Evolutionary conservation across 345 rosid species (phyloP), one percentile per base, ranked within the genome.

Genomic region (Corymbia maculata): DNA sequence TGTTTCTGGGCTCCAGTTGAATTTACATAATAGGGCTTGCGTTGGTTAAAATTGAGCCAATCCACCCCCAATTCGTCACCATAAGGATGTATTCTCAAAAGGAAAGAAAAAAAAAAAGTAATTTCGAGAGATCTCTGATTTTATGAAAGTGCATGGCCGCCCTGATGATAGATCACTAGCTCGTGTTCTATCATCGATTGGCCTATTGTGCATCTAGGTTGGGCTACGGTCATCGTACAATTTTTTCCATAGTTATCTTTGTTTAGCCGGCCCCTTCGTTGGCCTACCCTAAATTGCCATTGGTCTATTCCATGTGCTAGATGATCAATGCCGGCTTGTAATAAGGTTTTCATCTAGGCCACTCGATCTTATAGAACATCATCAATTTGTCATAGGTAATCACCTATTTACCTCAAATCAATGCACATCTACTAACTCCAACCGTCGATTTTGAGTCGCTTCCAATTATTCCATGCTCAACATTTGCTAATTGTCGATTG

Each of bases 361-460:
- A 10, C 82, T 75, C 4, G 24, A 9, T 75, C 26, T 9, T 75
- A 42, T 75, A 19, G 49, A 36, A 36, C 2, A 36, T 42, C 6
- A 2, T 75, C 19, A 19, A 24, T 19, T 8, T 17, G 11, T 75
- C 11, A 6, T 75, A 19, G 82, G 7, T 0, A 1, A 75, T 75
- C 6, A 2, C 4, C 14, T 75, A 9, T 42, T 19, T 75, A 75
- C 36, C 49, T 75, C 12, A 1, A 42, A 42, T 36, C 44, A 75
- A 13, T 2, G 49, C 14, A 21, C 3, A 6, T 44, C 30, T 61
- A 28, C 32, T 19, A 17, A 16, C 0, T 32, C 24, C 24, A 0
- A 16, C 12, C 42, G 4, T 57, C n/a, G n/a, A 57, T 57, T 9
- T 57, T 24, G 66, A 57, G 28, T 9, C 5, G 6, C n/a, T 57